Conservation (phyloP, 371 early-diverging fungal species). For the Phascolomyces articulosus region DNA sequence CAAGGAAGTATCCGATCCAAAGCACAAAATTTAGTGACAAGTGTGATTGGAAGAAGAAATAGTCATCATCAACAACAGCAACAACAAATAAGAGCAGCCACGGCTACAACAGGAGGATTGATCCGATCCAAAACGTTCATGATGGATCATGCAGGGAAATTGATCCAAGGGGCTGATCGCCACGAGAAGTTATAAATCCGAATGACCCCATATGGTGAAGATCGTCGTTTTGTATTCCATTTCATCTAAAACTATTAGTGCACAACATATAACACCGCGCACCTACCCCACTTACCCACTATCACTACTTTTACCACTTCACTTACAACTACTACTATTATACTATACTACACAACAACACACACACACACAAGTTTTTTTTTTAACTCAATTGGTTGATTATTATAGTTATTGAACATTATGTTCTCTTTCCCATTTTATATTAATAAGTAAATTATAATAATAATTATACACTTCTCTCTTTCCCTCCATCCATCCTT, state of each 20-base stretch:
- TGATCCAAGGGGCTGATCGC: constrained; percentile 17
- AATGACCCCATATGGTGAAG: constrained; percentile 12
- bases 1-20: constrained; percentile 18
- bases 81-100: not conserved
- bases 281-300: too few relatives aligned
- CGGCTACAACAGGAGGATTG: constrained; percentile 14
- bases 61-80: constrained; percentile 6
- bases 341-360: too few relatives aligned
- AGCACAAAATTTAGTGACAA: constrained; percentile 28
- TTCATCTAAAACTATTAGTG: not conserved
- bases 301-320: too few relatives aligned
- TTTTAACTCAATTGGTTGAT: too few relatives aligned
- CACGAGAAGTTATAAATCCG: constrained; percentile 15
- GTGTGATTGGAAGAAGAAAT: constrained; percentile 26
- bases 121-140: constrained; percentile 22
- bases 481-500: too few relatives aligned
- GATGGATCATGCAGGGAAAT: constrained; percentile 19
- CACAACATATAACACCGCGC: not conserved
- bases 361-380: too few relatives aligned
- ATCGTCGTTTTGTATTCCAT: constrained; percentile 5
- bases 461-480: too few relatives aligned
- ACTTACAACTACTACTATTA: too few relatives aligned
- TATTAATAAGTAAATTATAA: too few relatives aligned
- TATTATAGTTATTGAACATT: too few relatives aligned
- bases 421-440: too few relatives aligned